Conservation (phyloP, 169 alveolate species). For the Plasmodium gonderi region DNA sequence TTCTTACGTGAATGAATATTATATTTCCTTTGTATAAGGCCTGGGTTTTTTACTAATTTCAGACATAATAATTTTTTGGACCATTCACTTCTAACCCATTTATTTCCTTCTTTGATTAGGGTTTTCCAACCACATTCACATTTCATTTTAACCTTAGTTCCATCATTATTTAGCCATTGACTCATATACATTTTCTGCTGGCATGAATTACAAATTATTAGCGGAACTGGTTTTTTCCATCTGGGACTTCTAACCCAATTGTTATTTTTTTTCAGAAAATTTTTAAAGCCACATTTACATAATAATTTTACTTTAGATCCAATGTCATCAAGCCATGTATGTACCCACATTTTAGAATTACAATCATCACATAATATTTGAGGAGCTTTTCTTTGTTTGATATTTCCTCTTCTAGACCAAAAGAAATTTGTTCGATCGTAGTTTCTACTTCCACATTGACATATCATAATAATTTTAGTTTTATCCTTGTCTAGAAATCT, state of each 20-base stretch:
- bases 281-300: slow-evolving; percentile 75
- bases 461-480: slow-evolving; percentile 73
- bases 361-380: slow-evolving; percentile 71
- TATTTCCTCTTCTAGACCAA: slow-evolving; percentile 60
- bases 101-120: slow-evolving; percentile 62
- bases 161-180: slow-evolving; percentile 74
- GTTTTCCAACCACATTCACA: slow-evolving; percentile 76
- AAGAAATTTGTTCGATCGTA: slow-evolving; percentile 42
- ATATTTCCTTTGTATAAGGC: slow-evolving; percentile 42
- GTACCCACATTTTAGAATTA: slow-evolving; percentile 75
- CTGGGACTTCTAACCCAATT: slow-evolving; percentile 76
- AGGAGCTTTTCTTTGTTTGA: slow-evolving; percentile 73
- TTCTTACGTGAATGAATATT: slow-evolving; percentile 32
- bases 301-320: slow-evolving; percentile 71
- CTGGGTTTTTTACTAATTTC: slow-evolving; percentile 59
- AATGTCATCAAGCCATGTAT: slow-evolving; percentile 74
- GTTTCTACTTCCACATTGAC: slow-evolving; percentile 75
- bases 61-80: slow-evolving; percentile 68
- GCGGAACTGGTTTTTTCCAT: slow-evolving; percentile 72
- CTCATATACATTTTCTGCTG: slow-evolving; percentile 73
- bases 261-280: slow-evolving; percentile 54
- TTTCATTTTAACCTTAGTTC: slow-evolving; percentile 74
- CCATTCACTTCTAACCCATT: slow-evolving; percentile 77
- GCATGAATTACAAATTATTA: slow-evolving; percentile 70
- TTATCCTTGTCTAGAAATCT: slow-evolving; percentile 70